Conservation (phyloP, 2,329 filamentous ascomycete genomes). For the Ceratocystiopsis sp. region DNA sequence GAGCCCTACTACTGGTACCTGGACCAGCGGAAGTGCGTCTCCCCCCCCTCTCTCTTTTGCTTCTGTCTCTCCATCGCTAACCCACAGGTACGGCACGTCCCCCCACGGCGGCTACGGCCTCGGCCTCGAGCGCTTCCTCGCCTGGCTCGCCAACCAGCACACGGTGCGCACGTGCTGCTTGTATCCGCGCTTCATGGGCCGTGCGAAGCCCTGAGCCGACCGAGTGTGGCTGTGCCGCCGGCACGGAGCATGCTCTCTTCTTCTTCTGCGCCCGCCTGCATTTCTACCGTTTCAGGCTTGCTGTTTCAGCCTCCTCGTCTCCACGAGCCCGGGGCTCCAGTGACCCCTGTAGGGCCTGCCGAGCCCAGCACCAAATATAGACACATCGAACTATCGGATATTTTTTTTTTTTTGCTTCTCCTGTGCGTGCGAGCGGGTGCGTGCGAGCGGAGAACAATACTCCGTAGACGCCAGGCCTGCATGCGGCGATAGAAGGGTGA, state of each 20-base stretch:
- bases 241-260: constrained; percentile 3
- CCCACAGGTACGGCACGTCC: constrained; percentile 53
- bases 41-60: background rate
- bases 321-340: background rate
- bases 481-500: no score
- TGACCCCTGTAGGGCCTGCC: background rate
- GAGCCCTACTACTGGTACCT: constrained; percentile 96
- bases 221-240: constrained; percentile 8
- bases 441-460: no score
- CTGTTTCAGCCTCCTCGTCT: background rate
- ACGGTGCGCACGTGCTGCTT: constrained; percentile 51
- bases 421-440: no score
- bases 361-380: no score
- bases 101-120: constrained; percentile 25
- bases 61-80: background rate
- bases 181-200: constrained; percentile 67
- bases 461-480: no score
- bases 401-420: no score
- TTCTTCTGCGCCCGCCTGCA: background rate
- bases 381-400: background rate
- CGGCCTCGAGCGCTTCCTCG: constrained; percentile 66
- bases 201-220: constrained; percentile 49
- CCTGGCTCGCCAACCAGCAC: constrained; percentile 47
- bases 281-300: background rate
- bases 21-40: constrained; percentile 76